These are phyloP conservation scores for Colletotrichum sp. DNA, from an alignment of 2,329 filamentous ascomycete genomes.

Conservation along the genomic window DNA sequence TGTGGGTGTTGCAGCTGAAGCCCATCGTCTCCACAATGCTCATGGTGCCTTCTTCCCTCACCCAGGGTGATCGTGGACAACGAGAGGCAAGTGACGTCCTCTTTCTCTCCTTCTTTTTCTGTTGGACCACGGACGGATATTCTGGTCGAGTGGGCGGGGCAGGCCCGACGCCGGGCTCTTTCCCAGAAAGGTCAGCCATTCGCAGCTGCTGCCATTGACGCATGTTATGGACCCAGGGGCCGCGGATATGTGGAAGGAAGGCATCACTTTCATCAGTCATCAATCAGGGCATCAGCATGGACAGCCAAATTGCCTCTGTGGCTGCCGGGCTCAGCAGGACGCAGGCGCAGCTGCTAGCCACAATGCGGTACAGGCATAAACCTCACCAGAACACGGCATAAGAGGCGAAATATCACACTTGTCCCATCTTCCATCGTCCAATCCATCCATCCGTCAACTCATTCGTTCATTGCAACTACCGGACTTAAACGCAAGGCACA, in stretches of 20 bases:
- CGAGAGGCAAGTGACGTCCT: neutral
- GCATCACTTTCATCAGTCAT: neutral
- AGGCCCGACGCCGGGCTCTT: neutral
- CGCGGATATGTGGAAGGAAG: neutral
- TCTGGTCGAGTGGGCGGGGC: neutral
- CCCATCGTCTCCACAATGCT: neutral
- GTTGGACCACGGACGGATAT: neutral
- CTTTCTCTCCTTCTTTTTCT: neutral
- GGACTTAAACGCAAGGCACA: neutral
- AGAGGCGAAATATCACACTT: neutral
- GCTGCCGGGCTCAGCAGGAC: neutral
- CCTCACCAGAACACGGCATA: neutral
- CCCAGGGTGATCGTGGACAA: neutral
- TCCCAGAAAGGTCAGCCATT: neutral
- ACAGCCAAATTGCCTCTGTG: neutral
- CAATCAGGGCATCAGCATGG: neutral
- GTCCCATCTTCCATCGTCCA: constrained; percentile 19
- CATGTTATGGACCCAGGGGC: neutral
- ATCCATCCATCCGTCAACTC: neutral
- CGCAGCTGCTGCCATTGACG: neutral
- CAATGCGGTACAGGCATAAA: neutral
- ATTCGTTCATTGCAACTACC: neutral
- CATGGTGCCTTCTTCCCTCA: neutral
- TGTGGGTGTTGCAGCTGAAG: neutral
- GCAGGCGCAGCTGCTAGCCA: neutral